Conservation (phyloP, 257 asterid genomes). For the Osmanthus fragrans region DNA sequence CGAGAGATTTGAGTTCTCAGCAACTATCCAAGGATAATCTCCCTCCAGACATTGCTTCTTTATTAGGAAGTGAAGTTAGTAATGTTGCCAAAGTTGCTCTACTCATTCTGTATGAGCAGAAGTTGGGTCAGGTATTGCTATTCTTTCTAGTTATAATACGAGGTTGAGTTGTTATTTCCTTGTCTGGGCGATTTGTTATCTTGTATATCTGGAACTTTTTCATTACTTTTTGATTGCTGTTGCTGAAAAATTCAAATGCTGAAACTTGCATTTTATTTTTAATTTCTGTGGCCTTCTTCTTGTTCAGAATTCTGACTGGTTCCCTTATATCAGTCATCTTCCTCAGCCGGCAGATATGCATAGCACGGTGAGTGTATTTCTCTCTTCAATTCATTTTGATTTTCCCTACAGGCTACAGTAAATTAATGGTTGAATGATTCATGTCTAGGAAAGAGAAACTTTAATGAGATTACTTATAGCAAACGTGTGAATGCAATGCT, state of each 20-base stretch:
- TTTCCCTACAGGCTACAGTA: background rate
- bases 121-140: conserved; percentile 47
- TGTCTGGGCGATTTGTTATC: background rate
- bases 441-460: too few relatives aligned
- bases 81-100: conserved; percentile 72
- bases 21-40: conserved; percentile 77
- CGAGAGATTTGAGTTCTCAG: conserved; percentile 27
- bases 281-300: background rate
- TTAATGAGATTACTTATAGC: too few relatives aligned
- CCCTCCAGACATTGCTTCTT: conserved; percentile 44
- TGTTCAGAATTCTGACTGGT: conserved; percentile 64
- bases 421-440: background rate
- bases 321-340: conserved; percentile 62
- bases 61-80: conserved; percentile 57
- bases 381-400: background rate
- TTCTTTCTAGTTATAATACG: conserved; percentile 2
- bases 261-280: background rate
- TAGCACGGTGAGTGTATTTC: conserved; percentile 43
- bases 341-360: conserved; percentile 62
- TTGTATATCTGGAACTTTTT: background rate
- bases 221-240: background rate
- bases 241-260: background rate
- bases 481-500: too few relatives aligned
- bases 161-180: background rate
- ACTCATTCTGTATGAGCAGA: conserved; percentile 61